A percentile compares a stretch with the other conserved stretches of the same genome.
phyloP scores from a whole-genome alignment of 2,329 filamentous ascomycete species.

The Drechslera avenae region DNA sequence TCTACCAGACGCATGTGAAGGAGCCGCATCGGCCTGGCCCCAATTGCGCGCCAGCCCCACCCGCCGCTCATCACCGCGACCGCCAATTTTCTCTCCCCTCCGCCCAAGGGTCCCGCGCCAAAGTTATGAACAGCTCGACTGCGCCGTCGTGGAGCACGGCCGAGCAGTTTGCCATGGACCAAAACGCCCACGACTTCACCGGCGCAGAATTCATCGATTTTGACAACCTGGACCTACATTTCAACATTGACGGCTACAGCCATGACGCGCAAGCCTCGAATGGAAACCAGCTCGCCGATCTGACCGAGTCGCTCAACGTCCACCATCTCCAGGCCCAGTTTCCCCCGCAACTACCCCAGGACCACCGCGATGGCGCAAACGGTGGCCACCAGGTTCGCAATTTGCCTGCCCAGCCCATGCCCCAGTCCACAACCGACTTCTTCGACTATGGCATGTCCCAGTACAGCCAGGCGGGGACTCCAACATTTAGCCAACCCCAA shows the following conservation, averaged over 20 bases:
- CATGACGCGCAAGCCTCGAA: slow-evolving; percentile 24
- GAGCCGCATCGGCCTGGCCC: slow-evolving; percentile 3
- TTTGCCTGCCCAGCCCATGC: slow-evolving; percentile 23
- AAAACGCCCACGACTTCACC: slow-evolving; percentile 50
- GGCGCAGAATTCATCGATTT: slow-evolving; percentile 51
- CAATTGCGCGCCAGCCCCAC: slow-evolving; percentile 12
- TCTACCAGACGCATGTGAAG: slow-evolving; percentile 5
- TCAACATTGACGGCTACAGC: slow-evolving; percentile 36
- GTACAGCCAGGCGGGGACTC: slow-evolving; percentile 44
- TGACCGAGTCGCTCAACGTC: slow-evolving; percentile 41
- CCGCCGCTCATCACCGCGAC: slow-evolving; percentile 11
- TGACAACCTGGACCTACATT: slow-evolving; percentile 40
- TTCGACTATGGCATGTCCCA: slow-evolving; percentile 44
- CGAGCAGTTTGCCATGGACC: slow-evolving; percentile 50
- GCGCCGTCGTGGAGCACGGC: slow-evolving; percentile 46
- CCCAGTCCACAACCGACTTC: slow-evolving; percentile 33
- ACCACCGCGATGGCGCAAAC: slow-evolving; percentile 29
- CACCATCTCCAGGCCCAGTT: slow-evolving; percentile 43
- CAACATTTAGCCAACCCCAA: slow-evolving; percentile 49
- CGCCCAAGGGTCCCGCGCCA: slow-evolving; percentile 17
- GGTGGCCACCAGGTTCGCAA: slow-evolving; percentile 22
- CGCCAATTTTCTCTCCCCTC: slow-evolving; percentile 15
- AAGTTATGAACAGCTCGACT: slow-evolving; percentile 42
- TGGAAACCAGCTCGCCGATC: slow-evolving; percentile 38
- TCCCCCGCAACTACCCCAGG: slow-evolving; percentile 33